Evolutionary conservation across 1,284 basidiomycete species (phyloP).

Genomic region (Microbotryum lychnidis-dioicae): DNA sequence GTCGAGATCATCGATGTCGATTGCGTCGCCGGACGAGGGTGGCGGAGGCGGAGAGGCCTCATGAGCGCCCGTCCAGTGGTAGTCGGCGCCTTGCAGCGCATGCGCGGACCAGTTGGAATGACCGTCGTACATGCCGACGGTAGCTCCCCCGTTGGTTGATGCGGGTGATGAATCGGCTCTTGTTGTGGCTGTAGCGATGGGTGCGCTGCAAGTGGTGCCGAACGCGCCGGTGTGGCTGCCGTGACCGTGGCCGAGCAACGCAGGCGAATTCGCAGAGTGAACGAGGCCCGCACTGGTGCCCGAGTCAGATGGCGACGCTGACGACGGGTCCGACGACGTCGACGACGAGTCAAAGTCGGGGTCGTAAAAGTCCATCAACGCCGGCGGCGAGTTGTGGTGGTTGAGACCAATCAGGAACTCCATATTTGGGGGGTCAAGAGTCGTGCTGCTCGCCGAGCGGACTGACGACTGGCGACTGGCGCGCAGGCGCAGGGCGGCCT

Average conservation of each 20-base stretch:
- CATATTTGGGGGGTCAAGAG: background rate
- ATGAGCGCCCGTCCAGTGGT: background rate
- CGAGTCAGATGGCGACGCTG: constrained; percentile 10
- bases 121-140: too few species aligned
- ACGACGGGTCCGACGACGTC: constrained; percentile 4
- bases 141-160: too few species aligned
- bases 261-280: constrained; percentile 7
- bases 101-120: too few species aligned
- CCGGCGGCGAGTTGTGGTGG: constrained; percentile 2
- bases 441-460: too few species aligned
- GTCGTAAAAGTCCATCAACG: constrained; percentile 3
- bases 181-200: background rate
- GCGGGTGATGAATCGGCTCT: too few species aligned
- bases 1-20: background rate
- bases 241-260: constrained; percentile 17
- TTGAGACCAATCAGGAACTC: background rate
- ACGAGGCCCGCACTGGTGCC: constrained; percentile 11
- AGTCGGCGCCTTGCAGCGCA: too few species aligned
- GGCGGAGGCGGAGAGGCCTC: background rate
- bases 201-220: background rate
- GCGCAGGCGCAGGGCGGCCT: too few species aligned
- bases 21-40: background rate
- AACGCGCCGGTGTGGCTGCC: background rate
- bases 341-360: constrained; percentile 16
- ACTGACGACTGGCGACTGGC: too few species aligned